Evolutionary conservation across 2,329 filamentous ascomycete species (phyloP), one percentile per base, ranked within the genome.

Genomic region (Colletotrichum sp.): DNA sequence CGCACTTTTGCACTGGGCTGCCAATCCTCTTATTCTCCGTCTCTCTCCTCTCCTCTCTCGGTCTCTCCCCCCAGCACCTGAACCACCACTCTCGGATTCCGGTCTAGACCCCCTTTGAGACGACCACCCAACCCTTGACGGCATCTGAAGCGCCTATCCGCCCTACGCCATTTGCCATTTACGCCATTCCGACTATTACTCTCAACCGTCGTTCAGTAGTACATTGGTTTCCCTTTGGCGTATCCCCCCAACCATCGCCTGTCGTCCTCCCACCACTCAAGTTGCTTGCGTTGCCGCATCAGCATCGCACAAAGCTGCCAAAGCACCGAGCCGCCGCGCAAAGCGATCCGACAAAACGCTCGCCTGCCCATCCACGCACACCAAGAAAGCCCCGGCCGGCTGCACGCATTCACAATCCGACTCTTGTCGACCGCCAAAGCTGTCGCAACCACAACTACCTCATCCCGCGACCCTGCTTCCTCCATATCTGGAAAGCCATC

Each of bases 371-470:
- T 59, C 24, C 36, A 74, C 34, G 36, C 21, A 30, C 21, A 32
- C 12, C 14, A 10, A 66, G 24, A 24, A 60, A 57, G 34, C 59
- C 57, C 26, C 68, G 61, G 68, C 52, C 68, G 61, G 68, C 52
- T 75, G 72, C 72, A 72, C 61, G 52, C 68, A 67, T 72, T 75
- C 26, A 43, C 39, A 43, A 14, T 43, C 34, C 55, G 26, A 28
- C 55, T 24, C 61, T 64, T 28, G 34, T 68, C 48, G 9, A 30
- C 24, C 30, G 13, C 65, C 28, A 68, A 24, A 16, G 16, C 61
- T 10, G n/a, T 34, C 61, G 24, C 34, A 64, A 34, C 13, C 12
- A 28, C 55, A 9, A 59, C 24, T 13, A 59, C 9, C 14, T 18
- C 13, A 59, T 26, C 13, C 13, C 60, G 10, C 60, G 32, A 52